These are phyloP conservation scores for Hypoxylon crocopeplum DNA, from an alignment of 495 filamentous ascomycete genomes.

Conservation along the genomic window DNA sequence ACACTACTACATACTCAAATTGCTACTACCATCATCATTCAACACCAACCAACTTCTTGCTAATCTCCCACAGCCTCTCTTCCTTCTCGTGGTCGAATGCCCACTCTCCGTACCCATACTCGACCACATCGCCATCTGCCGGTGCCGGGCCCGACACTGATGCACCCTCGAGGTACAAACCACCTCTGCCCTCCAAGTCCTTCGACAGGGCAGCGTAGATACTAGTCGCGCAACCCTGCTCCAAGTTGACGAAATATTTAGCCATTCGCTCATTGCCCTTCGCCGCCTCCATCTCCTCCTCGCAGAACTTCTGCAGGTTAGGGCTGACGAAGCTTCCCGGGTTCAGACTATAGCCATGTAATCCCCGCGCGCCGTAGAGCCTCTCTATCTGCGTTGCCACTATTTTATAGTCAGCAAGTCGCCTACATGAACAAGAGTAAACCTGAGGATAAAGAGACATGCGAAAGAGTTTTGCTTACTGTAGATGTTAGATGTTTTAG, in stretches of 20 bases:
- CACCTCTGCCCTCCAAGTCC: slow-evolving; percentile 48
- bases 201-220: slow-evolving; percentile 52
- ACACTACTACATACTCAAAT: no score
- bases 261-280: slow-evolving; percentile 27
- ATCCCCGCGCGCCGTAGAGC: slow-evolving; percentile 28
- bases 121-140: slow-evolving; percentile 2
- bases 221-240: slow-evolving; percentile 56
- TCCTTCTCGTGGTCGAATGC: slow-evolving; percentile 47
- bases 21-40: no score
- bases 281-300: slow-evolving; percentile 41
- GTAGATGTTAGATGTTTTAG: slow-evolving; percentile 60
- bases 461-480: neutral
- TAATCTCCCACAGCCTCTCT: slow-evolving; percentile 47
- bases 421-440: neutral
- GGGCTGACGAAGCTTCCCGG: slow-evolving; percentile 27
- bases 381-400: slow-evolving; percentile 40
- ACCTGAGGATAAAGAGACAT: no score
- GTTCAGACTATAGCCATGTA: slow-evolving; percentile 34
- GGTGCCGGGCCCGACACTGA: slow-evolving; percentile 15
- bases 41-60: slow-evolving; percentile 43
- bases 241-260: slow-evolving; percentile 35
- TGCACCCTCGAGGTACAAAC: slow-evolving; percentile 51
- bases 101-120: slow-evolving; percentile 34
- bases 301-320: slow-evolving; percentile 31
- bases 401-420: slow-evolving; percentile 9